These are phyloP conservation scores for Emergomyces africanus DNA, from an alignment of 2,329 filamentous ascomycete species.

Conservation along the genomic window DNA sequence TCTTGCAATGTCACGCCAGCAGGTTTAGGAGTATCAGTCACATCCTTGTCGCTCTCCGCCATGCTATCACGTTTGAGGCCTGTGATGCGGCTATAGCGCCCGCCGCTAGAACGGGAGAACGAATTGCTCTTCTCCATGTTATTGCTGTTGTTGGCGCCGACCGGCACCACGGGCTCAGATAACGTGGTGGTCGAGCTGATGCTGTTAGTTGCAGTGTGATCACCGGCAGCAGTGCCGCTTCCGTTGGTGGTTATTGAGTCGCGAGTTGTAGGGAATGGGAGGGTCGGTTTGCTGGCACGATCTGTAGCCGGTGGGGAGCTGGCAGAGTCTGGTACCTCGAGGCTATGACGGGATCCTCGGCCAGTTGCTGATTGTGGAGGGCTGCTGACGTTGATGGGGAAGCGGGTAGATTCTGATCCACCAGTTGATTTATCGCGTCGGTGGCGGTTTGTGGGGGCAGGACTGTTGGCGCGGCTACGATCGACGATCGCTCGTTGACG, in stretches of 20 bases:
- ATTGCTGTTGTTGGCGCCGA: slow-evolving; percentile 21
- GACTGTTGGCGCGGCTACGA: slow-evolving; percentile 62
- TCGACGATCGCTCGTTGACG: slow-evolving; percentile 65
- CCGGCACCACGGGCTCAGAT: slow-evolving; percentile 18
- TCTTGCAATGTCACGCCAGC: slow-evolving; percentile 57
- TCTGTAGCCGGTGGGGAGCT: slow-evolving; percentile 30
- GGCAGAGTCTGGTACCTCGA: slow-evolving; percentile 64
- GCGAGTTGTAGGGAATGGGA: neutral
- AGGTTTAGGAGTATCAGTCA: slow-evolving; percentile 6
- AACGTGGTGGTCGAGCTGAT: slow-evolving; percentile 13
- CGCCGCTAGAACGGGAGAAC: slow-evolving; percentile 40
- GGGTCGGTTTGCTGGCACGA: slow-evolving; percentile 13
- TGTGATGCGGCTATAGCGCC: slow-evolving; percentile 36
- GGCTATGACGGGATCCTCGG: slow-evolving; percentile 47
- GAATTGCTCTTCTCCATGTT: slow-evolving; percentile 52
- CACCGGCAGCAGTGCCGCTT: slow-evolving; percentile 28
- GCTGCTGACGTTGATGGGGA: slow-evolving; percentile 63
- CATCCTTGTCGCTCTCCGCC: slow-evolving; percentile 15
- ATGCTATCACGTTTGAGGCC: slow-evolving; percentile 40
- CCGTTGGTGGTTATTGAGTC: slow-evolving; percentile 27
- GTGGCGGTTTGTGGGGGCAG: slow-evolving; percentile 43
- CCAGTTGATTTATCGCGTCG: slow-evolving; percentile 67
- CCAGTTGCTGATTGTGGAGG: slow-evolving; percentile 39
- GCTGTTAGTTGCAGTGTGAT: slow-evolving; percentile 20
- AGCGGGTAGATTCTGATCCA: slow-evolving; percentile 56